Conservation (phyloP, 208 protist genomes). For the Leishmania aethiopica region DNA sequence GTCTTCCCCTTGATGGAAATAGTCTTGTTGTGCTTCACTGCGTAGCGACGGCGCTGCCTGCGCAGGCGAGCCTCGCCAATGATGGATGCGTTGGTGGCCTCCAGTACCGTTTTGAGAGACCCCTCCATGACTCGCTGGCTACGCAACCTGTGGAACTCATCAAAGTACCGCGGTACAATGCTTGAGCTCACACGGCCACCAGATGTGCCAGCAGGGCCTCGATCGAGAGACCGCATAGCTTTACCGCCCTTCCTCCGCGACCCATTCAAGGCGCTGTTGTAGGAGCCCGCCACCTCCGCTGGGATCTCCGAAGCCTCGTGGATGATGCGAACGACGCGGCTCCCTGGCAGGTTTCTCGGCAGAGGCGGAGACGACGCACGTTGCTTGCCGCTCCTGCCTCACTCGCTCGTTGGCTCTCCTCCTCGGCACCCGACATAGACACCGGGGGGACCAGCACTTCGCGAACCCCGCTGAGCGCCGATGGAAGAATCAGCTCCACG, state of each 20-base stretch:
- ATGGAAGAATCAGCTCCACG: constrained; percentile 68
- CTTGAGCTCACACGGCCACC: neutral
- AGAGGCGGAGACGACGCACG: neutral
- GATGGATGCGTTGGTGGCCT: constrained; percentile 40
- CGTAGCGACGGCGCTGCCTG: constrained; percentile 14
- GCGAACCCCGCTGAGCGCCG: constrained; percentile 25
- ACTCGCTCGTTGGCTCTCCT: neutral
- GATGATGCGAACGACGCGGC: constrained; percentile 11
- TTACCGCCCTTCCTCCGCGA: neutral
- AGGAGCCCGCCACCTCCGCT: constrained; percentile 9
- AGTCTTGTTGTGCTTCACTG: constrained; percentile 17
- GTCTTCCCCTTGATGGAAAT: neutral
- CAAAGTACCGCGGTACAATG: constrained; percentile 27
- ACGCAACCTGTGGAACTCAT: constrained; percentile 11
- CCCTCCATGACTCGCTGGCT: constrained; percentile 15
- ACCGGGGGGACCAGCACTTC: constrained; percentile 23
- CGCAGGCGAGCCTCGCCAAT: constrained; percentile 30
- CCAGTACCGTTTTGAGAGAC: constrained; percentile 24
- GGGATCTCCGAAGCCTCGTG: constrained; percentile 32
- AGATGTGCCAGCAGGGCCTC: neutral
- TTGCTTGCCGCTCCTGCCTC: neutral
- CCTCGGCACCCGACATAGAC: neutral
- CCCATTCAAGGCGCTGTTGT: neutral
- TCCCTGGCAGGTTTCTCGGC: neutral
- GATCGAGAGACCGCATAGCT: neutral